A percentile compares a stretch with the other conserved stretches of the same genome.
Evolutionary conservation across 176 grass and related monocot genomes (phyloP).

Genomic region (Saccharum officinarum): DNA sequence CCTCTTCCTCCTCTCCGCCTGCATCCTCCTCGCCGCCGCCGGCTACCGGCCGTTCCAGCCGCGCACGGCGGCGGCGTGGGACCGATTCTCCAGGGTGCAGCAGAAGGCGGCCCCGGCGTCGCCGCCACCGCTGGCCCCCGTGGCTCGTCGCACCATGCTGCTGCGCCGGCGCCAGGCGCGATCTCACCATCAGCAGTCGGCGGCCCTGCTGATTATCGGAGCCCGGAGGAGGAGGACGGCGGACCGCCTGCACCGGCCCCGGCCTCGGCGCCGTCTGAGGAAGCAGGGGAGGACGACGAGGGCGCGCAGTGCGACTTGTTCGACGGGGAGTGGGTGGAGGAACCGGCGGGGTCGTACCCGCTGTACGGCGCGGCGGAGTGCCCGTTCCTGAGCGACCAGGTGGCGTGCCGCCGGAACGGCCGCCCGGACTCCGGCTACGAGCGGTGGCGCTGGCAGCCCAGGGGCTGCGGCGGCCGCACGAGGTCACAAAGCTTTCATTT

Average conservation of each 20-base stretch:
- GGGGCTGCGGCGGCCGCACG: slow-evolving; percentile 4
- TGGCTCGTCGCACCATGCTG: not conserved
- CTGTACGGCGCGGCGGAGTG: slow-evolving; percentile 55
- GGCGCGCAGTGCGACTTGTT: slow-evolving; percentile 42
- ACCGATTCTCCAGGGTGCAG: slow-evolving; percentile 3
- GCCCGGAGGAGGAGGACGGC: not conserved
- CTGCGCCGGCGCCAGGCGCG: not conserved
- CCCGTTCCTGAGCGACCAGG: slow-evolving; percentile 68
- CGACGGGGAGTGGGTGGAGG: slow-evolving; percentile 53
- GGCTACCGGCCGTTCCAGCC: slow-evolving; percentile 1
- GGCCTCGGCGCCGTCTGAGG: not conserved
- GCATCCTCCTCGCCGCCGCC: slow-evolving; percentile 15
- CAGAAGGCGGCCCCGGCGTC: not conserved
- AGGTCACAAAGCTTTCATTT: not conserved
- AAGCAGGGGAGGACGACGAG: not conserved
- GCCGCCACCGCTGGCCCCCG: accelerated
- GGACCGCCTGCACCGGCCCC: not conserved
- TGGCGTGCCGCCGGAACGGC: slow-evolving; percentile 61
- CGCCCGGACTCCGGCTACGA: slow-evolving; percentile 60
- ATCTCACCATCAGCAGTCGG: not conserved
- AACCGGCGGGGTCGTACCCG: slow-evolving; percentile 37
- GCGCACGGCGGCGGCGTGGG: slow-evolving; percentile 3
- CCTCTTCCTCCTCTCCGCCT: slow-evolving; percentile 38
- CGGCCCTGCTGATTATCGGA: not conserved
- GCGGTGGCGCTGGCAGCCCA: slow-evolving; percentile 65